Percentiles rank a stretch among this genome's conserved stretches.
Conservation (phyloP, 2,329 filamentous ascomycete genomes). For the Escovopsis weberi region DNA sequence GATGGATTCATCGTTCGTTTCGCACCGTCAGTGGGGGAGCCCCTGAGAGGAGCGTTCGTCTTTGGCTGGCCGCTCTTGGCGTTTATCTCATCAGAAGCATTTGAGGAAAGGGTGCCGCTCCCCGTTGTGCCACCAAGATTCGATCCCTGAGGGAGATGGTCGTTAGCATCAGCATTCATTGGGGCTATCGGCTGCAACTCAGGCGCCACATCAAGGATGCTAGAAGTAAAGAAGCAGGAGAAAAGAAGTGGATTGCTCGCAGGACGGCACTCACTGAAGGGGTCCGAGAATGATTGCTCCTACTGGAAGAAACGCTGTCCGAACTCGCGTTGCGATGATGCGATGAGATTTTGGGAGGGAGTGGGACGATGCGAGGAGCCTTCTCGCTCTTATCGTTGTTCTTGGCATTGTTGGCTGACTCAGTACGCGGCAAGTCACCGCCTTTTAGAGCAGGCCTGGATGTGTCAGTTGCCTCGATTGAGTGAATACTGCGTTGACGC, state of each 20-base stretch:
- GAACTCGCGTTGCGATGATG: slow-evolving; percentile 40
- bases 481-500: slow-evolving; percentile 70
- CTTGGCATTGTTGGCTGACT: slow-evolving; percentile 3
- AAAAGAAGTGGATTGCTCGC: slow-evolving; percentile 5
- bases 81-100: slow-evolving; percentile 30
- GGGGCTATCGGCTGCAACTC: too few relatives aligned
- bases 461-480: slow-evolving; percentile 27
- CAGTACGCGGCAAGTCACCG: neutral
- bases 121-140: slow-evolving; percentile 43
- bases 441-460: slow-evolving; percentile 7
- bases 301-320: slow-evolving; percentile 47
- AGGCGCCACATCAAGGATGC: too few relatives aligned
- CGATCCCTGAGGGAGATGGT: slow-evolving; percentile 34
- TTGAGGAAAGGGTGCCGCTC: slow-evolving; percentile 37
- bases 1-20: slow-evolving; percentile 56
- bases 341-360: slow-evolving; percentile 9
- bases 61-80: slow-evolving; percentile 39
- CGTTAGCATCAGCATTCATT: slow-evolving; percentile 36
- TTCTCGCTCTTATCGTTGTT: slow-evolving; percentile 23
- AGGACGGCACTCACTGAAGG: slow-evolving; percentile 44
- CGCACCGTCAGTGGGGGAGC: slow-evolving; percentile 48
- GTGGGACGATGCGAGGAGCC: slow-evolving; percentile 21
- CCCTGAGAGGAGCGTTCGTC: slow-evolving; percentile 43
- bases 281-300: slow-evolving; percentile 44
- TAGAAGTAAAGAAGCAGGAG: slow-evolving; percentile 19